A percentile compares a stretch with the other conserved stretches of the same genome.
Conservation (phyloP, 2,329 filamentous ascomycete genomes). For the Alternaria consortialis region DNA sequence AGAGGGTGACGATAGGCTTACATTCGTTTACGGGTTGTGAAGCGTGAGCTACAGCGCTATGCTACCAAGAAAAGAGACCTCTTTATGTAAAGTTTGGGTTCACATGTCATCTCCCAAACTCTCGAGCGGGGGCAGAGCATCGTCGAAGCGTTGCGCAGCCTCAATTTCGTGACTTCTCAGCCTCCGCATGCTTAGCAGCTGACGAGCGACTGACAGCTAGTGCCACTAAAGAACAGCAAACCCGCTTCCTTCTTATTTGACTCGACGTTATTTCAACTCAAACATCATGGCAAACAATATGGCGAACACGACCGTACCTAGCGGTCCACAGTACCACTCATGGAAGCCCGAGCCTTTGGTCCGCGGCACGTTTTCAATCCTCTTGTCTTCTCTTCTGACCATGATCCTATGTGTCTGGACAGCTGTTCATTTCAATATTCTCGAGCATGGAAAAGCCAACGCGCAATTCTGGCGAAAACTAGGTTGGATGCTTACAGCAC, state of each 20-base stretch:
- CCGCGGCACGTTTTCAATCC: background rate
- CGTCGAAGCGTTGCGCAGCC: no score
- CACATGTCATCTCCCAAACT: background rate
- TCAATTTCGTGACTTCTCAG: background rate
- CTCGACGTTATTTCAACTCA: no score
- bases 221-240: background rate
- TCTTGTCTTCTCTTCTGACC: background rate
- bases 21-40: constrained; percentile 54
- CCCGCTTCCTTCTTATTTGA: background rate
- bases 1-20: constrained; percentile 58
- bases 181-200: background rate
- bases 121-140: background rate
- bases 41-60: background rate
- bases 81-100: no score
- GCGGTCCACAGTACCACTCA: background rate
- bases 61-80: no score
- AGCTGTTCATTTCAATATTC: background rate
- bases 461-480: background rate
- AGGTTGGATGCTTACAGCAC: background rate
- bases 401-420: background rate
- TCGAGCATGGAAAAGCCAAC: no score
- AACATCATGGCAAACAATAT: background rate
- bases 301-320: background rate
- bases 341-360: background rate
- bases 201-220: background rate